Conservation (phyloP, 768 basidiomycete genomes). For the Hemileccinum rubropunctum region DNA sequence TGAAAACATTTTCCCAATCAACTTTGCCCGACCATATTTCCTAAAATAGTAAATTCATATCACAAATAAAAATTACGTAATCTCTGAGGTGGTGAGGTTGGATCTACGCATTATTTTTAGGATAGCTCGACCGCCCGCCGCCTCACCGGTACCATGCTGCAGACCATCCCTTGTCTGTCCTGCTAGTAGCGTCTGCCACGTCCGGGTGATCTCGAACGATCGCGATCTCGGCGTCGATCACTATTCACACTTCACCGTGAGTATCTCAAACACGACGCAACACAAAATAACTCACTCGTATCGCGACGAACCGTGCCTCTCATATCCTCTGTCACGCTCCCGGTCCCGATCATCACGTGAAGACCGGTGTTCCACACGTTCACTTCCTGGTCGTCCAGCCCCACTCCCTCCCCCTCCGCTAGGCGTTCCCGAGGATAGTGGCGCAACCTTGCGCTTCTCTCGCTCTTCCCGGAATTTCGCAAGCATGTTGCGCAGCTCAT, state of each 20-base stretch:
- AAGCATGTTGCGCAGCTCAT: conserved; percentile 94
- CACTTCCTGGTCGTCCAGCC: conserved; percentile 40
- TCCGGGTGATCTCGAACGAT: conserved; percentile 71
- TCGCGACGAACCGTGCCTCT: conserved; percentile 65
- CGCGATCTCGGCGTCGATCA: conserved; percentile 69
- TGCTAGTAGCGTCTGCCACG: conserved; percentile 53
- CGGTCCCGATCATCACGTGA: conserved; percentile 66
- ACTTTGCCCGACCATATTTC: conserved; percentile 17
- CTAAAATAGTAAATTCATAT: conserved; percentile 13
- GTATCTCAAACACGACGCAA: conserved; percentile 15
- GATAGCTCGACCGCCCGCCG: neutral
- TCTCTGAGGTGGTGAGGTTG: neutral
- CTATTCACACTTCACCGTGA: conserved; percentile 33
- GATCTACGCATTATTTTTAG: conserved; percentile 1
- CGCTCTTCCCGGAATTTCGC: conserved; percentile 88
- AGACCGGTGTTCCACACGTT: conserved; percentile 52
- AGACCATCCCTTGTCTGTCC: conserved; percentile 2
- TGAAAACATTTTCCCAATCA: conserved; percentile 29
- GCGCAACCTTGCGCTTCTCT: conserved; percentile 69
- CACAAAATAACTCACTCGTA: conserved; percentile 58
- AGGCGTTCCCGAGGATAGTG: conserved; percentile 40
- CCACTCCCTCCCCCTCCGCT: conserved; percentile 37
- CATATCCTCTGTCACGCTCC: conserved; percentile 66
- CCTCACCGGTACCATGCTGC: conserved; percentile 30
- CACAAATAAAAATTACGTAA: conserved; percentile 20